Conservation (phyloP, 2,329 filamentous ascomycete species). For the Fusarium pseudoanthophilum region DNA sequence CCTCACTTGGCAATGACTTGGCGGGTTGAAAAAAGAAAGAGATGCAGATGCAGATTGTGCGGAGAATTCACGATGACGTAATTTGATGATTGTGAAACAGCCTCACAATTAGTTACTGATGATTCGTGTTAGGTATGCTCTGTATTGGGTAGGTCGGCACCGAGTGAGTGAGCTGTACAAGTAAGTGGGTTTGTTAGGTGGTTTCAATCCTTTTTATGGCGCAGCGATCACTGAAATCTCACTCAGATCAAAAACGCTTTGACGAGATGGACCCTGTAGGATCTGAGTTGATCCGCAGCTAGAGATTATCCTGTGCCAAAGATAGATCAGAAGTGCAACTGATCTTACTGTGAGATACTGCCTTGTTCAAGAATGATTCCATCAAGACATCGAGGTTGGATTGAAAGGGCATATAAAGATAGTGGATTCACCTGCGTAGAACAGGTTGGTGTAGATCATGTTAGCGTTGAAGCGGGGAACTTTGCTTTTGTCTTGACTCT, state of each 20-base stretch:
- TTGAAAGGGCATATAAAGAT: not conserved
- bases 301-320: constrained; percentile 2
- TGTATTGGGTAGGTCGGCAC: not conserved
- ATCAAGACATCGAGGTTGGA: not conserved
- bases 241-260: not conserved
- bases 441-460: constrained; percentile 5
- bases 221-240: not conserved
- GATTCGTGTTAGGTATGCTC: not conserved
- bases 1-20: not conserved
- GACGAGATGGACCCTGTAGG: not conserved
- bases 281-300: constrained; percentile 9
- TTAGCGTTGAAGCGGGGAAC: constrained; percentile 3
- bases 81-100: not conserved
- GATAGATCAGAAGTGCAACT: not conserved
- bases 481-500: not conserved
- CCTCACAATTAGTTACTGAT: not conserved
- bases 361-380: not conserved
- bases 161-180: not conserved
- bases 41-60: not conserved
- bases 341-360: not conserved
- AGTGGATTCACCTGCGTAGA: not conserved
- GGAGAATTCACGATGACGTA: not conserved
- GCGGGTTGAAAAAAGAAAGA: not conserved
- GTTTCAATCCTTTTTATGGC: not conserved
- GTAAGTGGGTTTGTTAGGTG: not conserved